Conservation (phyloP, 805 yeast genomes). For the Kuraishia piskuri region DNA sequence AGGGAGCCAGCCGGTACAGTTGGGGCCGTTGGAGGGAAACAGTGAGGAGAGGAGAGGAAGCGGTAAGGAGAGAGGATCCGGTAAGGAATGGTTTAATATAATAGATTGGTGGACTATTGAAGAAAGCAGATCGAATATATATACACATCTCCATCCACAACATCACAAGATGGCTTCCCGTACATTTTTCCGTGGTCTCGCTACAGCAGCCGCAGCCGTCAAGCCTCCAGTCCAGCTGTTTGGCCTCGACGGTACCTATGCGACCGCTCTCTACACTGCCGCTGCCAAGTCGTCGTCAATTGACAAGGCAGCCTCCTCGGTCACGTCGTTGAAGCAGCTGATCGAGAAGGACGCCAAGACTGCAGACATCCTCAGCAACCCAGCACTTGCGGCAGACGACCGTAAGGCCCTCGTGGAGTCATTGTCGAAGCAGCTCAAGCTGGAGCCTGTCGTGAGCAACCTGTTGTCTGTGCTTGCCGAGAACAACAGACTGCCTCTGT, state of each 20-base stretch:
- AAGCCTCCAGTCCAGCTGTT: conserved; percentile 90
- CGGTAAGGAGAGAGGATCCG: no score
- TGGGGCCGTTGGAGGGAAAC: no score
- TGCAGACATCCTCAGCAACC: conserved; percentile 58
- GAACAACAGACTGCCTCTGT: conserved; percentile 81
- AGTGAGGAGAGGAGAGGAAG: no score
- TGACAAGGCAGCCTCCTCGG: conserved; percentile 57
- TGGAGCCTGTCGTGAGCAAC: conserved; percentile 70
- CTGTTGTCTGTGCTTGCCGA: conserved; percentile 81
- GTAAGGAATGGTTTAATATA: neutral
- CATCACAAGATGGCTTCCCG: conserved; percentile 45
- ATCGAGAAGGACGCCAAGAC: conserved; percentile 59
- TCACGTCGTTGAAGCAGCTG: conserved; percentile 46
- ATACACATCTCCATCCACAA: no score
- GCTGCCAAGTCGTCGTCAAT: conserved; percentile 75
- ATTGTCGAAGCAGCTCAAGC: conserved; percentile 35
- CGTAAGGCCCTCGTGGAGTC: conserved; percentile 63
- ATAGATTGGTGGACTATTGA: no score
- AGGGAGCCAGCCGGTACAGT: neutral
- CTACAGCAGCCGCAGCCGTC: conserved; percentile 49
- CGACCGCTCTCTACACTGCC: conserved; percentile 88
- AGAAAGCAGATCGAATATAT: no score
- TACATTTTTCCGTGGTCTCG: conserved; percentile 61
- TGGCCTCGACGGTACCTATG: conserved; percentile 96
- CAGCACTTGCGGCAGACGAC: conserved; percentile 71